phyloP scores from a whole-genome alignment of 2,329 filamentous ascomycete genomes.

The Nannizziopsis arthrosporioides region DNA sequence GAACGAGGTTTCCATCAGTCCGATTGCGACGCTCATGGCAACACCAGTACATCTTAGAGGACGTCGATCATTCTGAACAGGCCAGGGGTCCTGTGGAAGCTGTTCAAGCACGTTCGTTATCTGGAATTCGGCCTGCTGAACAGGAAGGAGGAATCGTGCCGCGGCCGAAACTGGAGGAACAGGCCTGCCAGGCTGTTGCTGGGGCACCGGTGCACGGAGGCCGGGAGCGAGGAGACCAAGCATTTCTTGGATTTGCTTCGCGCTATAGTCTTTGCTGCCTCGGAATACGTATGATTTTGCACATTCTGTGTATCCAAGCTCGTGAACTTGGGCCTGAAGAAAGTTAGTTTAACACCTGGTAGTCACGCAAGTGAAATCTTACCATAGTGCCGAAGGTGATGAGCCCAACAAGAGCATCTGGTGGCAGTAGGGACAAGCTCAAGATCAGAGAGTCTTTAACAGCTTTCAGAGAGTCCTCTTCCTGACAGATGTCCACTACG shows the following conservation, averaged over 20 bases:
- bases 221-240: constrained; percentile 66
- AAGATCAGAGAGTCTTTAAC: constrained; percentile 56
- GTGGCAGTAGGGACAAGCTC: constrained; percentile 52
- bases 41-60: constrained; percentile 87
- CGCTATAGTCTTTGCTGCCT: constrained; percentile 93
- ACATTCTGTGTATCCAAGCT: constrained; percentile 95
- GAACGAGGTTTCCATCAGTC: constrained; percentile 85
- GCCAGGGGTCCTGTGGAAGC: constrained; percentile 94
- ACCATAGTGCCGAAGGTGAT: constrained; percentile 80
- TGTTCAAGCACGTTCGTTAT: constrained; percentile 92
- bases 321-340: constrained; percentile 75
- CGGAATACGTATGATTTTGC: constrained; percentile 98
- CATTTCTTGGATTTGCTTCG: constrained; percentile 99
- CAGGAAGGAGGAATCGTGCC: constrained; percentile 81
- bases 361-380: constrained; percentile 16
- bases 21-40: constrained; percentile 87
- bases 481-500: constrained; percentile 58
- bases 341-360: not conserved
- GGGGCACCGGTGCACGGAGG: constrained; percentile 60
- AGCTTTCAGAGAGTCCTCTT: constrained; percentile 55
- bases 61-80: constrained; percentile 84
- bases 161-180: constrained; percentile 65
- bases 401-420: constrained; percentile 52
- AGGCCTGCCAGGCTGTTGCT: constrained; percentile 64
- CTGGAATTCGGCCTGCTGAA: constrained; percentile 93